Base-by-base conservation (phyloP, 768 basidiomycete genomes). In the Polyporus arcularius region DNA sequence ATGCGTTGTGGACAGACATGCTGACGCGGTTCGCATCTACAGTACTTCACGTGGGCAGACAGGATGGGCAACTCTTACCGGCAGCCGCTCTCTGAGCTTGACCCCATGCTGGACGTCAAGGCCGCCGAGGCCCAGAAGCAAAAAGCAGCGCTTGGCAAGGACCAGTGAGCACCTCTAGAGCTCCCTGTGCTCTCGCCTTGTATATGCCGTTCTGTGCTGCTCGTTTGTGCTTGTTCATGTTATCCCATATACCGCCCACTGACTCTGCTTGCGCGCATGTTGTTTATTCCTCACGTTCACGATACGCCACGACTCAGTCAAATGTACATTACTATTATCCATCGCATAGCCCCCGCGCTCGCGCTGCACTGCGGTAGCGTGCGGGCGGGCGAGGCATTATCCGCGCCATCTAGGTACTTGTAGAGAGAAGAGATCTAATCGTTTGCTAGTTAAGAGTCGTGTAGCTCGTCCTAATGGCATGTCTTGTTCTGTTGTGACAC, bases 41-140 rank as follows among this genome's bases (percentile, higher is more conserved):
- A 97, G 88, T 99, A 98, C 79, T 98, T 98, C 73, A 97, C 95
- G 41, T 96, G 90, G 88, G 93, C 92, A 18, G 97, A 98, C 74
- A 85, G 86, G 48, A 79, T 79, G 57, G 87, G 86, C 57, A 87
- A 86, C 48, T 95, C 94, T 14, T 98, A 98, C 76, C 89, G 95
- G 45, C 88, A 95, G 60, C 97, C 97, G 4, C 84, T 85, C 51
- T 84, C 88, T 2, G 79, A 81, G 46, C 84, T 96, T 35, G 97
- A 99, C 71, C 97, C 96, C 3, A 68, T 97, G 50, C 79, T 91
- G 31, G 90, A 93, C 65, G 82, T 91, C 63, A 76, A 80, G 65
- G 69, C 64, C 41, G 56, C 50, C 4, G 65, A 72, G 54, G 70
- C 77, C 16, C 65, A 71, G 52, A 73, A 75, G 58, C 51, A 63